Evolutionary conservation across 1,139 yeast species (phyloP), one percentile per base, ranked within the genome.

Genomic region (Sugiyamaella xylanicola): DNA sequence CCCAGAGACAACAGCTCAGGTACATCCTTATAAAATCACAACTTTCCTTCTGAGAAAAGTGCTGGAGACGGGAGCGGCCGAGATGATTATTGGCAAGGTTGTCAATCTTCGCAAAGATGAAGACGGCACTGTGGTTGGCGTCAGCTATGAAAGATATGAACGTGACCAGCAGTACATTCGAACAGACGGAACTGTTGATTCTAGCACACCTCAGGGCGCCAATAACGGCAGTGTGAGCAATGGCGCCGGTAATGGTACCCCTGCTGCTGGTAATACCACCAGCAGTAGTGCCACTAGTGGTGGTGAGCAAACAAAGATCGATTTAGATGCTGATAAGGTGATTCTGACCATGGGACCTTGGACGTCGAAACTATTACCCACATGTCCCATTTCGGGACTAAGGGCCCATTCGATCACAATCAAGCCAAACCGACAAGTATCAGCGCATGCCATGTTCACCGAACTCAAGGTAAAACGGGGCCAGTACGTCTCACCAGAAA

Each of bases 401-500:
- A 78, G 97, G 62, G 98, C 98, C 1, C 98, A 93, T 73, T 89
- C 97, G 32, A 92, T 93, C 67, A 92, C 97, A 2, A 82, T 93
- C 52, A 83, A 89, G 51, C 97, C 98, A 3, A 82, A 85, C 58
- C 63, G 68, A 36, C 74, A 69, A 20, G 95, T 93, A 21, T 83
- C 95, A 13, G 96, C 99, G 1, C 91, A 86, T 72, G 99, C 98
- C 2, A 85, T 93, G 46, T 95, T 93, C 74, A 90, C 98, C 8
- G 98, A 93, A 71, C 78, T 92, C 64, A 86, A 85, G 67, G 77
- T 88, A 17, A 83, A 82, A 19, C 78, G 83, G 21, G 78, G 78
- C 54, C 79, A 83, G 52, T 87, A 86, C 70, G 71, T 68, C 16
- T 84, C 93, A 1, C 99, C 99, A 1, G 99, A 93, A 70, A 85